These are phyloP conservation scores for Phytophthora foliorum DNA, from an alignment of 352 stramenopile species.

Conservation along the genomic window DNA sequence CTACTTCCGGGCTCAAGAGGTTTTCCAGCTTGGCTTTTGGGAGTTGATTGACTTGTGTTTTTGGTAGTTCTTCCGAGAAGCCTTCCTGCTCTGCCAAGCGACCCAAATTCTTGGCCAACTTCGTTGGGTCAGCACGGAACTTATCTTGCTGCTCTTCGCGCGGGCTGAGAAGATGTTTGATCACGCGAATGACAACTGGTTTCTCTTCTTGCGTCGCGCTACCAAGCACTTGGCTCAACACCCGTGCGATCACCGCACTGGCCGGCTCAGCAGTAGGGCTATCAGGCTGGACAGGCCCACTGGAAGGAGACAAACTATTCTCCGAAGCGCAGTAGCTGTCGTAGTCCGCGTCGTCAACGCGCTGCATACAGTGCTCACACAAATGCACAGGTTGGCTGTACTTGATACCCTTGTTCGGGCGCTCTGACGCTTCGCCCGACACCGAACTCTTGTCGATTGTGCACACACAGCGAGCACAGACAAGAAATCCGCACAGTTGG, in stretches of 20 bases:
- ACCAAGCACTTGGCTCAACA: constrained; percentile 56
- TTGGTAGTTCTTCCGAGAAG: constrained; percentile 25
- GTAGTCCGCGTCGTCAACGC: constrained; percentile 66
- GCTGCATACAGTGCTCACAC: constrained; percentile 62
- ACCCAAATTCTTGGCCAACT: constrained; percentile 28
- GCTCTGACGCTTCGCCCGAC: constrained; percentile 12
- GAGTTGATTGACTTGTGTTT: background rate
- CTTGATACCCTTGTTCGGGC: constrained; percentile 23
- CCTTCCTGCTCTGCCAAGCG: constrained; percentile 30
- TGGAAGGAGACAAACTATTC: constrained; percentile 27
- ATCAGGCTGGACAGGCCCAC: constrained; percentile 35
- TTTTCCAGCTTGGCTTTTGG: constrained; percentile 17
- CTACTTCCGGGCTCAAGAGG: constrained; percentile 6
- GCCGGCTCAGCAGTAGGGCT: constrained; percentile 23
- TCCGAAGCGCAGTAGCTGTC: constrained; percentile 43
- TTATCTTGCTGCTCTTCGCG: constrained; percentile 27
- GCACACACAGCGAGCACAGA: constrained; percentile 63
- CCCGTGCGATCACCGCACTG: constrained; percentile 41
- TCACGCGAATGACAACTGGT: constrained; percentile 54
- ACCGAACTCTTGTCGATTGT: constrained; percentile 34
- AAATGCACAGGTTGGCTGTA: constrained; percentile 51
- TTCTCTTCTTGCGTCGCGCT: constrained; percentile 45
- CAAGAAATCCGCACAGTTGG: constrained; percentile 66
- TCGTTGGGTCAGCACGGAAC: constrained; percentile 27
- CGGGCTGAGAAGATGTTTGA: constrained; percentile 60